A percentile compares a stretch with the other conserved stretches of the same genome.
Conservation (phyloP, 441 rosid genomes). For the Mallotus japonicus region DNA sequence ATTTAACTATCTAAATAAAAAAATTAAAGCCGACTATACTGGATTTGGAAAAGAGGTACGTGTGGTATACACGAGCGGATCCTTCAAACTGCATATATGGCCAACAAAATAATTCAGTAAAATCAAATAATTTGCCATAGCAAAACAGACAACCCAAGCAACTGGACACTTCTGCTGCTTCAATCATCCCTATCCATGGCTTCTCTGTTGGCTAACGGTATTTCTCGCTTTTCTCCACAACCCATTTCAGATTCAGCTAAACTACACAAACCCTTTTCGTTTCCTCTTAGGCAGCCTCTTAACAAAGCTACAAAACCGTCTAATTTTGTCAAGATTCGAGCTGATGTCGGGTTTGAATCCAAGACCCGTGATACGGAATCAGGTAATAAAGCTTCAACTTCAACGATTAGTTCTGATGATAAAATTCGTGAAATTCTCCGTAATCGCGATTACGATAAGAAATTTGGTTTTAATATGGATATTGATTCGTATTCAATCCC, state of each 20-base stretch:
- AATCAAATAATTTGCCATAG: not conserved
- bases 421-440: slow-evolving; percentile 65
- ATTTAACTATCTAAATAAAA: not conserved
- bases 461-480: slow-evolving; percentile 64
- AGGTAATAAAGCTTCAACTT: slow-evolving; percentile 44
- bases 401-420: slow-evolving; percentile 43
- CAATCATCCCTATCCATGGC: slow-evolving; percentile 20
- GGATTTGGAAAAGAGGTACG: not conserved
- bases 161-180: not conserved
- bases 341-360: slow-evolving; percentile 29
- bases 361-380: slow-evolving; percentile 40
- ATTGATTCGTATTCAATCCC: slow-evolving; percentile 79
- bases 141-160: not conserved
- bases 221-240: slow-evolving; percentile 23
- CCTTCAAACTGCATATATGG: slow-evolving; percentile 13
- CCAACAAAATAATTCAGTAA: not conserved
- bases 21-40: not conserved
- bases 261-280: slow-evolving; percentile 16
- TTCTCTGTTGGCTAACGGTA: slow-evolving; percentile 27
- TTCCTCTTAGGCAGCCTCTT: slow-evolving; percentile 7
- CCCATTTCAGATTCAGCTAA: slow-evolving; percentile 18
- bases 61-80: slow-evolving; percentile 20
- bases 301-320: not conserved
- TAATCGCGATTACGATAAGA: slow-evolving; percentile 64
- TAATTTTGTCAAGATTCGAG: slow-evolving; percentile 23